Percentiles rank a stretch among this genome's conserved stretches.
phyloP scores from a whole-genome alignment of 1,139 yeast genomes.

The Lodderomyces jiufengensis region DNA sequence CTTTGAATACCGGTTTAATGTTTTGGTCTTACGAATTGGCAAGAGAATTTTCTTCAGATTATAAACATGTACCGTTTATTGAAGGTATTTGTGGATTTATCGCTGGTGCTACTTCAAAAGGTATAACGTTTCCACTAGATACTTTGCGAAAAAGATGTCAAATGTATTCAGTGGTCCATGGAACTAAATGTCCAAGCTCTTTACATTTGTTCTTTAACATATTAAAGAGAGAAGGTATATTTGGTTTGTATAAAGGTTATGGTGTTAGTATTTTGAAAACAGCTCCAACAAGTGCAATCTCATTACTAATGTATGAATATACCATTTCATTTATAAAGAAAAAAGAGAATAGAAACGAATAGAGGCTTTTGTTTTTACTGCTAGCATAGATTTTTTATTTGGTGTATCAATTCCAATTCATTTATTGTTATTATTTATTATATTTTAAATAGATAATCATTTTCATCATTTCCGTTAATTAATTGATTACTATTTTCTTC shows the following conservation, averaged over 20 bases:
- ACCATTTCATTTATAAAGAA: constrained; percentile 15
- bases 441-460: constrained; percentile 33
- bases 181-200: constrained; percentile 15
- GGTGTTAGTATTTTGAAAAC: constrained; percentile 66
- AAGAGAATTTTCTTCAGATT: constrained; percentile 25
- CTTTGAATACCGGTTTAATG: constrained; percentile 65
- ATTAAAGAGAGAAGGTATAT: constrained; percentile 51
- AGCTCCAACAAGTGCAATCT: constrained; percentile 79
- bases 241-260: constrained; percentile 73
- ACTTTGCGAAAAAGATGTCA: constrained; percentile 77
- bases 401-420: background rate
- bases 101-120: constrained; percentile 77
- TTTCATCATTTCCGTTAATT: constrained; percentile 26
- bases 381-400: too few relatives aligned
- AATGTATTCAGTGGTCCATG: constrained; percentile 40
- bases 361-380: background rate
- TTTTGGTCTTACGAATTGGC: constrained; percentile 63
- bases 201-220: constrained; percentile 28
- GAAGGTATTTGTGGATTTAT: constrained; percentile 69
- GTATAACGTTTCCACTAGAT: constrained; percentile 80
- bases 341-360: too few relatives aligned
- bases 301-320: constrained; percentile 70
- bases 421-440: constrained; percentile 3
- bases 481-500: constrained; percentile 16
- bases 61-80: constrained; percentile 38